Base-by-base conservation (phyloP, 1,284 basidiomycete genomes). In the Apiotrichum veenhuisii region DNA sequence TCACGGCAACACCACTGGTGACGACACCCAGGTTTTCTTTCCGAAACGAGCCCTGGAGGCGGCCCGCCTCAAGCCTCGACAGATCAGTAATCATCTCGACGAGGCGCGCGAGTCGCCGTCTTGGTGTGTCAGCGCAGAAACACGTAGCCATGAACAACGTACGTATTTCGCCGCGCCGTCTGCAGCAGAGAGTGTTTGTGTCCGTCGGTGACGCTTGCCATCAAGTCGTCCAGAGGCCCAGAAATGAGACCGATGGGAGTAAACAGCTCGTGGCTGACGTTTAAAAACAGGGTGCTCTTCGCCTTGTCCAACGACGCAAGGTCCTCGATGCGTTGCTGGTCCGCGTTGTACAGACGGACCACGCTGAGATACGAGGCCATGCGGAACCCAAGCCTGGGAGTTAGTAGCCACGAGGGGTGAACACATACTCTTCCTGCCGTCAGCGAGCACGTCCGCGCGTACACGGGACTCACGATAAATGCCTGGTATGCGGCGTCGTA, bases 251-350 rank as follows among this genome's bases (percentile, higher is more conserved):
- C 77, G 11, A 78, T 55, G 0, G 78, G 78, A 0, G 74, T 76
- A 2, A 77, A 51, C 0, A 77, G 62, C 55, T 78, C 75, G 64
- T 77, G 75, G 18, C 64, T 67, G 50, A 77, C 65, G 52, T 70
- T 73, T 8, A 69, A 70, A 63, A 74, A 73, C 30, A 75, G 65
- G 40, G 66, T 37, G 23, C 63, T 69, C 64, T 76, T 77, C 3
- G 77, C 77, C n/a, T 72, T 58, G 47, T 79, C 77, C n/a, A 80
- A 59, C 1, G 68, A 64, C 9, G 76, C 71, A 3, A 78, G 67
- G 36, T 78, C 75, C 17, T 77, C 73, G 0, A 76, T 68, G 11
- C 74, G 67, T 23, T 65, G 56, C 18, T 61, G 58, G 48, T 74
- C 72, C 11, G 57, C 46, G 38, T 69, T 64, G 44, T 67, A 63